Conservation (phyloP, 192 early-diverging fungal species). For the Podila minutissima region DNA sequence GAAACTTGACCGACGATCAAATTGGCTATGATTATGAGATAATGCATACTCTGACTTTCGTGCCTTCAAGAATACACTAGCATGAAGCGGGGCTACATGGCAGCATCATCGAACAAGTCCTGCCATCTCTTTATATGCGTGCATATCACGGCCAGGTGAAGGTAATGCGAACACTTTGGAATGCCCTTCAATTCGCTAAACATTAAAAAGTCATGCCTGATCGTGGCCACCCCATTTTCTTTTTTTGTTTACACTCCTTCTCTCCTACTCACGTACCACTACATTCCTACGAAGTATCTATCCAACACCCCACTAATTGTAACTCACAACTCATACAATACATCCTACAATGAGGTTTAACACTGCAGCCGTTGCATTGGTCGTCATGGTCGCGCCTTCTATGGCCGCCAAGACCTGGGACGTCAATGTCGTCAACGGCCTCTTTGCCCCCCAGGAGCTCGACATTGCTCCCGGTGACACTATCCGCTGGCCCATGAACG, state of each 20-base stretch:
- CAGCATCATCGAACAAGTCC: not conserved
- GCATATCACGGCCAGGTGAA: too few species aligned
- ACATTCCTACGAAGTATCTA: not conserved
- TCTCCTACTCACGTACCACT: not conserved
- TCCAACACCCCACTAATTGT: not conserved
- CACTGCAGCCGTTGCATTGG: slow-evolving; percentile 1
- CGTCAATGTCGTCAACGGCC: slow-evolving; percentile 19
- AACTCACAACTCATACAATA: not conserved
- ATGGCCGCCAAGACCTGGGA: slow-evolving; percentile 29
- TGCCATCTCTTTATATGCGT: not conserved
- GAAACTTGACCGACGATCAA: too few species aligned
- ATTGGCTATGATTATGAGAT: too few species aligned
- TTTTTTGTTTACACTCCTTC: not conserved
- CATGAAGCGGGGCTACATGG: not conserved
- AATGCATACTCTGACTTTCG: too few species aligned
- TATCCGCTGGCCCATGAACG: slow-evolving; percentile 35
- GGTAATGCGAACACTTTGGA: too few species aligned
- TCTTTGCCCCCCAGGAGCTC: slow-evolving; percentile 15
- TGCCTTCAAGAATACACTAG: too few species aligned
- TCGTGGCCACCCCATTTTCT: not conserved
- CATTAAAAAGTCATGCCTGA: too few species aligned
- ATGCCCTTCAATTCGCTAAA: too few species aligned
- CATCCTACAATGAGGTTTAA: slow-evolving; percentile 22
- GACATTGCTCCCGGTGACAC: slow-evolving; percentile 31
- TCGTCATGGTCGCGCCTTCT: slow-evolving; percentile 12